Percentiles rank a stretch among this genome's conserved stretches.
phyloP scores from a whole-genome alignment of 345 rosid genomes.

The Hevea brasiliensis region DNA sequence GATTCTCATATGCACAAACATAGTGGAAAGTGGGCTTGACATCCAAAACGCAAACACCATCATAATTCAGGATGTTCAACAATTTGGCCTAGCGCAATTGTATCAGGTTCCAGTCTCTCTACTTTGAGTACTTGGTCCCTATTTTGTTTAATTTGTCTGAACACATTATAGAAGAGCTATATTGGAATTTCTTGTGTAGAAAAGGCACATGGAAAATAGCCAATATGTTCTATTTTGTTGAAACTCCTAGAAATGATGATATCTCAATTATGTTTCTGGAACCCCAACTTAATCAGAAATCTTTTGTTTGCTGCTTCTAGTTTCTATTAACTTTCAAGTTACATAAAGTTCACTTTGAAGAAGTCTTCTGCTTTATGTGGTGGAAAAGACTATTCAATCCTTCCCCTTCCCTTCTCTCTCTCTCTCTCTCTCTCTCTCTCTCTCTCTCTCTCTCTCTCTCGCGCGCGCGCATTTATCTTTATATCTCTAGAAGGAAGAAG shows the following conservation, averaged over 20 bases:
- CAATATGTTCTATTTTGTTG: neutral
- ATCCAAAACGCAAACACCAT: conserved; percentile 96
- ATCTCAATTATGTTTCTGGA: neutral
- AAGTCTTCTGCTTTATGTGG: neutral
- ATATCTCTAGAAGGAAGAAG: neutral
- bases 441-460: neutral
- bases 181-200: neutral
- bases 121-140: conserved; percentile 4
- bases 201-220: neutral
- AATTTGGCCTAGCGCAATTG: conserved; percentile 89
- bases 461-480: neutral
- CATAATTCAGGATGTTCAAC: conserved; percentile 93
- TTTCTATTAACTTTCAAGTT: neutral
- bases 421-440: neutral
- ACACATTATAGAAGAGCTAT: neutral
- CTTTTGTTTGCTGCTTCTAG: neutral
- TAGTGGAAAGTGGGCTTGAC: conserved; percentile 96
- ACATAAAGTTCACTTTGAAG: neutral
- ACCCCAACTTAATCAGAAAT: neutral
- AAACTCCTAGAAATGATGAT: neutral
- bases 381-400: neutral
- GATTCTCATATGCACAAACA: conserved; percentile 86
- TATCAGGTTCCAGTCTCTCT: conserved; percentile 64
- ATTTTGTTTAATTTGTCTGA: neutral
- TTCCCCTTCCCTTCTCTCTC: too few species aligned